Evolutionary conservation across 176 grass and related monocot species (phyloP).

Genomic region (Musa schizocarpa): DNA sequence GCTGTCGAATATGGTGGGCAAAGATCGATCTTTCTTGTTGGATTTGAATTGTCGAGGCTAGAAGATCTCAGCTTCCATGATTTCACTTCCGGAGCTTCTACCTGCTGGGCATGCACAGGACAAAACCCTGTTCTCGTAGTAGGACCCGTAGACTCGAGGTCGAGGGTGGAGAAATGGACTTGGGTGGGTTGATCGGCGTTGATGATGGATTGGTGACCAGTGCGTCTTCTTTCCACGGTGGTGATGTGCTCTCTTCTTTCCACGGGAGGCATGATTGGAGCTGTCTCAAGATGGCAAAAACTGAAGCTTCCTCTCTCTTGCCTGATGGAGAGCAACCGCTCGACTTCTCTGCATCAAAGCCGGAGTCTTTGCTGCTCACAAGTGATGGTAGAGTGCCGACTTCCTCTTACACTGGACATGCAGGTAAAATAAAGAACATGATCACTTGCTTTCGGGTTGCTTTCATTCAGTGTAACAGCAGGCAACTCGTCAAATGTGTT

Average conservation of each 20-base stretch:
- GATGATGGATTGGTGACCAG: neutral
- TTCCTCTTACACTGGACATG: neutral
- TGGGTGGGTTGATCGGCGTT: neutral
- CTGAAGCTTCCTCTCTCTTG: neutral
- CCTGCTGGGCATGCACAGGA: neutral
- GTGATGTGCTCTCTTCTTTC: neutral
- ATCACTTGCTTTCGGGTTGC: too few species aligned
- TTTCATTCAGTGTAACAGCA: too few species aligned
- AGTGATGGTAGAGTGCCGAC: neutral
- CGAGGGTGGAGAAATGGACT: neutral
- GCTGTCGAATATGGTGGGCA: neutral
- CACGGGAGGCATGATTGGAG: slow-evolving; percentile 1
- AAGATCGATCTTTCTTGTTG: neutral
- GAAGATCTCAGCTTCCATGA: neutral
- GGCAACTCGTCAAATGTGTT: neutral
- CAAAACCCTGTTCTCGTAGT: neutral
- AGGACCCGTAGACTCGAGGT: neutral
- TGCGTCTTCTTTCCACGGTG: neutral
- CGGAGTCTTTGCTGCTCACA: neutral
- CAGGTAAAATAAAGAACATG: neutral
- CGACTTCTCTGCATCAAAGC: neutral
- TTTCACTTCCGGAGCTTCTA: neutral
- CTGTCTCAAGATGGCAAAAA: slow-evolving; percentile 2
- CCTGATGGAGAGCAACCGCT: neutral
- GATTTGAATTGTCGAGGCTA: neutral